Evolutionary conservation across 2,329 filamentous ascomycete species (phyloP), one percentile per base, ranked within the genome.

Genomic region (Tolypocladium amazonense): DNA sequence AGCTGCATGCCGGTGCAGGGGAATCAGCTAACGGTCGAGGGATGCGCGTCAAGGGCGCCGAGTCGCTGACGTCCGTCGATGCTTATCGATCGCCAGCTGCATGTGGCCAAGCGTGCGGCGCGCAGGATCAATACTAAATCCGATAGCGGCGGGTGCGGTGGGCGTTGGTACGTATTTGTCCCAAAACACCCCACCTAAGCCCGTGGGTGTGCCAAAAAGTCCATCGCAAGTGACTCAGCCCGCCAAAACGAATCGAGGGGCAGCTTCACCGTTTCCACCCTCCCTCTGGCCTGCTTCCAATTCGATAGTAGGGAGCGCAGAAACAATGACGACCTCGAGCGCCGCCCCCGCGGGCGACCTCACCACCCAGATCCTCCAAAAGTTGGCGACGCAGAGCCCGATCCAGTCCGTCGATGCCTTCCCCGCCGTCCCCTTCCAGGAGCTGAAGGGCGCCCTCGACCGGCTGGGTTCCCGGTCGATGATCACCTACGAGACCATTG

Each of bases 381-480:
- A 83, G 59, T 79, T 93, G 67, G 81, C 81, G 72, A 77, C 82
- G 68, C 75, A 83, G 62, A 83, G 86, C 65, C 81, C 87, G 54
- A 77, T 92, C 65, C 76, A 87, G 67, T 90, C 89, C 58, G 79
- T 79, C 69, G 83, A 90, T 68, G 81, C 81, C 69, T 92, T 92
- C 77, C 85, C 89, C 65, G 73, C 81, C 66, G 76, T 80, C 67
- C 79, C 84, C 69, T 88, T 87, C 68, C 79, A 82, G 62, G 82
- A 85, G 61, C 78, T 97, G 70, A 97, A 97, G 79, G 88, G 89
- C 64, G 90, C 91, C 37, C 81, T 97, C 64, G 94, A 97, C 77
- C 85, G 92, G 66, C 83, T 99, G 58, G 82, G 81, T 37, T 94
- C 90, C 61, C 85, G 93, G 67, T 87, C 86, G 57, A 97, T 97